Percentiles rank a stretch among this genome's conserved stretches.
Evolutionary conservation across 129 eudicot species (phyloP).

Genomic region (Oenanthe sinensis): DNA sequence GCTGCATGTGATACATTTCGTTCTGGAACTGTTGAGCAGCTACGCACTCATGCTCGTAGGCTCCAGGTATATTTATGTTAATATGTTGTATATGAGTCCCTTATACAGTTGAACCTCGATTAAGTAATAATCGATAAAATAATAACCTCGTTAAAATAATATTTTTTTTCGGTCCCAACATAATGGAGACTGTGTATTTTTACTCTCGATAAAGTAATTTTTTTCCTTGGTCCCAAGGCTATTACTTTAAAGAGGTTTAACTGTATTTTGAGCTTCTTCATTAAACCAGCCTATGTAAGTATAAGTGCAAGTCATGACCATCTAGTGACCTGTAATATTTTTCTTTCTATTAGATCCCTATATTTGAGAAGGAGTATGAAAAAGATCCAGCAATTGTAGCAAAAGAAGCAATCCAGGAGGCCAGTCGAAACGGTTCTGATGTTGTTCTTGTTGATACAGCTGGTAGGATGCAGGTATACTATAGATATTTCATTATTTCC

Average conservation of each 20-base stretch:
- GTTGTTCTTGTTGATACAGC: conserved; percentile 99
- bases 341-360: conserved; percentile 54
- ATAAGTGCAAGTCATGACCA: background rate
- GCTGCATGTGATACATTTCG: conserved; percentile 98
- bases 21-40: conserved; percentile 98
- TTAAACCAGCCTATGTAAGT: background rate
- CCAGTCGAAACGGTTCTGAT: conserved; percentile 77
- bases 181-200: too few relatives aligned
- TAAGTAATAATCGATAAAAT: too few relatives aligned
- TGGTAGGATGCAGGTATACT: conserved; percentile 89
- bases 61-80: conserved; percentile 55
- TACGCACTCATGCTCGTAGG: conserved; percentile 94
- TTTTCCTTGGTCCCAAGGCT: too few relatives aligned
- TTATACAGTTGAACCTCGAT: background rate
- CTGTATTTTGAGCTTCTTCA: background rate
- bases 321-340: background rate
- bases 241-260: too few relatives aligned
- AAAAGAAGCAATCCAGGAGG: conserved; percentile 95
- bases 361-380: conserved; percentile 96
- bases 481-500: background rate
- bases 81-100: background rate
- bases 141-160: too few relatives aligned
- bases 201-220: too few relatives aligned
- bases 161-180: too few relatives aligned
- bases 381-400: conserved; percentile 97